Conservation (phyloP, 164 flowering plant species). For the Berberis vulgaris region DNA sequence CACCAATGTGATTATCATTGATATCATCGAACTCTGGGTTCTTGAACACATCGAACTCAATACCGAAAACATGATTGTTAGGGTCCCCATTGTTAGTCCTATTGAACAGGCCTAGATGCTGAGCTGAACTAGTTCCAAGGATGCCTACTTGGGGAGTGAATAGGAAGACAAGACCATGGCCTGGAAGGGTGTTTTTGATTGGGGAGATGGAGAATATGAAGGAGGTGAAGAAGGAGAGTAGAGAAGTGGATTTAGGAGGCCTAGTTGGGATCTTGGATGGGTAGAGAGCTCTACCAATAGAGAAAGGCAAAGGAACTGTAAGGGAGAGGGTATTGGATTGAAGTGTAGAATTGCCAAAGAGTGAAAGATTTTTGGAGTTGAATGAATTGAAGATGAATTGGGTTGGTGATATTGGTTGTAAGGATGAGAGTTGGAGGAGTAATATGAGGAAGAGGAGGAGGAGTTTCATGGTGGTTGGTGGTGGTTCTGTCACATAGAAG, state of each 20-base stretch:
- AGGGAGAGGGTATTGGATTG: slow-evolving; percentile 33
- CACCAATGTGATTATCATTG: slow-evolving; percentile 48
- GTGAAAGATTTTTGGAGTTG: slow-evolving; percentile 19
- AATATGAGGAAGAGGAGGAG: slow-evolving; percentile 8
- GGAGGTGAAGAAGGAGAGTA: slow-evolving; percentile 50
- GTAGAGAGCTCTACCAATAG: slow-evolving; percentile 52
- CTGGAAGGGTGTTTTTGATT: slow-evolving; percentile 23
- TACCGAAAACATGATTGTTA: slow-evolving; percentile 43
- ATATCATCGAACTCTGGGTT: slow-evolving; percentile 47
- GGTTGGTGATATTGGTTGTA: slow-evolving; percentile 6
- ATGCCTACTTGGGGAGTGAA: slow-evolving; percentile 36
- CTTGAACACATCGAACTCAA: slow-evolving; percentile 52
- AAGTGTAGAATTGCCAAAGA: slow-evolving; percentile 36
- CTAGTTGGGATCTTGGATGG: slow-evolving; percentile 32
- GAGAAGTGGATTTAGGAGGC: slow-evolving; percentile 22
- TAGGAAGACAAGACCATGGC: slow-evolving; percentile 55
- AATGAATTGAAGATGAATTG: slow-evolving; percentile 57
- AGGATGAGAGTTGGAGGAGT: slow-evolving; percentile 5
- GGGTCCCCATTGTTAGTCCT: slow-evolving; percentile 24
- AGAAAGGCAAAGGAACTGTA: slow-evolving; percentile 28
- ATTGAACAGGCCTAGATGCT: slow-evolving; percentile 44
- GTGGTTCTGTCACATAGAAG: too few relatives aligned
- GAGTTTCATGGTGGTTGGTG: background rate
- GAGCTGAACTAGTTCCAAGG: slow-evolving; percentile 29
- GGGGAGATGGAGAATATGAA: slow-evolving; percentile 66